phyloP scores from a whole-genome alignment of 768 basidiomycete species.

The Leccinum uliginosum region DNA sequence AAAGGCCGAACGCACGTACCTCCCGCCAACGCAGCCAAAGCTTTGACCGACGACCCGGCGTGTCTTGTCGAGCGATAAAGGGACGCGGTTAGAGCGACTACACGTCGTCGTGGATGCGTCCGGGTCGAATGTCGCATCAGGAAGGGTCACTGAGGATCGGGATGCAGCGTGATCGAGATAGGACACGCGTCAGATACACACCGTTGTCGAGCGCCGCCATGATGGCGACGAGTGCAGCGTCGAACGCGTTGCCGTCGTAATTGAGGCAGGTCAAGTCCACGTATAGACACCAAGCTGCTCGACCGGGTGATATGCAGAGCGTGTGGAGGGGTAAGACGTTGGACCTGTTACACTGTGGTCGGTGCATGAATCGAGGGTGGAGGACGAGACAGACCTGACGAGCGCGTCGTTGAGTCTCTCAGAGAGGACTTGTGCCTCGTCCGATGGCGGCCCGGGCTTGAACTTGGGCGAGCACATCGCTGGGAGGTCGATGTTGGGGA shows the following conservation, averaged over 20 bases:
- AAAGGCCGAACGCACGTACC: slow-evolving; percentile 2
- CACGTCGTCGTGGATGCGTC: slow-evolving; percentile 63
- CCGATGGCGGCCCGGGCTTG: slow-evolving; percentile 91
- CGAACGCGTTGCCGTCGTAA: slow-evolving; percentile 94
- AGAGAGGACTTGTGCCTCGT: slow-evolving; percentile 91
- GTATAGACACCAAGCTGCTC: slow-evolving; percentile 91
- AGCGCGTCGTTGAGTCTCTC: slow-evolving; percentile 77
- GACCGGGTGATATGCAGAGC: slow-evolving; percentile 76
- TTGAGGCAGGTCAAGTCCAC: slow-evolving; percentile 94
- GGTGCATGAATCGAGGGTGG: not conserved
- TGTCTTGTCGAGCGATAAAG: slow-evolving; percentile 40
- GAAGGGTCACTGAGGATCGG: slow-evolving; percentile 51
- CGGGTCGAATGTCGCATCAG: slow-evolving; percentile 66
- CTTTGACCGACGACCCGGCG: slow-evolving; percentile 19
- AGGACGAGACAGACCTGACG: slow-evolving; percentile 47
- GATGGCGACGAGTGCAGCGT: slow-evolving; percentile 85
- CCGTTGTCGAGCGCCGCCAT: slow-evolving; percentile 83
- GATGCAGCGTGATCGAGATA: not conserved
- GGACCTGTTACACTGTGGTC: slow-evolving; percentile 44
- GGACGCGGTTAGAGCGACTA: slow-evolving; percentile 42
- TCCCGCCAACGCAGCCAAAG: slow-evolving; percentile 24
- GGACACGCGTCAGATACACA: slow-evolving; percentile 35
- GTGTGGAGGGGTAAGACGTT: slow-evolving; percentile 57
- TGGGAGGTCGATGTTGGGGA: slow-evolving; percentile 93
- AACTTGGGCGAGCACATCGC: slow-evolving; percentile 91